These are phyloP conservation scores for Alternaria arbusti DNA, from an alignment of 2,329 filamentous ascomycete species.

Conservation along the genomic window DNA sequence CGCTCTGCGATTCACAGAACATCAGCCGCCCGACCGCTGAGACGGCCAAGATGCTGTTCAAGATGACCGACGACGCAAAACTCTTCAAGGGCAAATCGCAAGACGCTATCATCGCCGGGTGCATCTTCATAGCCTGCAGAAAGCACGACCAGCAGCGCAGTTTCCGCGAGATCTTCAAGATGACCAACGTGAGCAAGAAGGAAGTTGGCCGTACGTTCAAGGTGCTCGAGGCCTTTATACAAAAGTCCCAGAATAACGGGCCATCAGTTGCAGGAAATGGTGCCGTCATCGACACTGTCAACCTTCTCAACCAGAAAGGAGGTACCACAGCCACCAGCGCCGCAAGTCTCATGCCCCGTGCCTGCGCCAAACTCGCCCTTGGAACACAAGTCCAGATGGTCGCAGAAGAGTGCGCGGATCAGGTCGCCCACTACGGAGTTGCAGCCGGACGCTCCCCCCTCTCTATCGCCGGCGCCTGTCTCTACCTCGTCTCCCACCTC, in stretches of 20 bases:
- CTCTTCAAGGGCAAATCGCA: slow-evolving; percentile 94
- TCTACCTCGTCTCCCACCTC: slow-evolving; percentile 92
- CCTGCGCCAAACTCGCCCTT: slow-evolving; percentile 82
- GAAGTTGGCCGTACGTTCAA: slow-evolving; percentile 98
- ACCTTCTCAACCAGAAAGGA: slow-evolving; percentile 61
- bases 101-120: slow-evolving; percentile 92
- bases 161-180: slow-evolving; percentile 90
- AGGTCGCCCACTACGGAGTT: slow-evolving; percentile 77
- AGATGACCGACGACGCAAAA: slow-evolving; percentile 89
- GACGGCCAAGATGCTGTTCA: slow-evolving; percentile 93
- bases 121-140: slow-evolving; percentile 96
- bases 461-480: slow-evolving; percentile 92
- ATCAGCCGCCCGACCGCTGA: slow-evolving; percentile 84
- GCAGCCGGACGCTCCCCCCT: slow-evolving; percentile 92
- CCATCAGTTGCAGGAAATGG: slow-evolving; percentile 43
- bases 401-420: slow-evolving; percentile 77
- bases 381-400: slow-evolving; percentile 80
- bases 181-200: slow-evolving; percentile 95
- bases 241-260: slow-evolving; percentile 60
- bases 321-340: slow-evolving; percentile 79
- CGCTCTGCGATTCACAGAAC: slow-evolving; percentile 71
- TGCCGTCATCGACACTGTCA: slow-evolving; percentile 58
- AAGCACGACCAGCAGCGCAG: slow-evolving; percentile 86
- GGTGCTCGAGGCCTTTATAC: slow-evolving; percentile 83
- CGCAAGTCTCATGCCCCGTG: slow-evolving; percentile 84